Conservation (phyloP, 768 basidiomycete species). For the Megacollybia marginata region DNA sequence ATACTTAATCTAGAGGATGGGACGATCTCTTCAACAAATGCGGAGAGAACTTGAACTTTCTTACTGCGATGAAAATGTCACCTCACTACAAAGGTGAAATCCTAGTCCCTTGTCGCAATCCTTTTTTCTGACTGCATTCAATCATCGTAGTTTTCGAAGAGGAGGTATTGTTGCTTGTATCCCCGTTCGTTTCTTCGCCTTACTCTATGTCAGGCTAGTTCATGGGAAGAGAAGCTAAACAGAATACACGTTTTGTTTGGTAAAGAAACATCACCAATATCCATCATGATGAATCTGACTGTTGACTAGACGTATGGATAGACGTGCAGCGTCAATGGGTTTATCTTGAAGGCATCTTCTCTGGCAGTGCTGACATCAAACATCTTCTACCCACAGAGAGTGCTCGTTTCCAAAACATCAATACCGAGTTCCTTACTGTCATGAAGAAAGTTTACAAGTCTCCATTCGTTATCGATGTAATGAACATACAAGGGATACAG, state of each 20-base stretch:
- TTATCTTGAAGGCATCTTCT: constrained; percentile 98
- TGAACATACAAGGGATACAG: constrained; percentile 94
- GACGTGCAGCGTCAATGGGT: constrained; percentile 99
- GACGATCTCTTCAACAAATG: constrained; percentile 97
- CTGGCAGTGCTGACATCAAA: constrained; percentile 99
- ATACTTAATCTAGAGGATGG: constrained; percentile 63
- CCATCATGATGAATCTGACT: background rate
- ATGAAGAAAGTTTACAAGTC: constrained; percentile 99
- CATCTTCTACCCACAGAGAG: constrained; percentile 96
- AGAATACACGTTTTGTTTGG: constrained; percentile 95
- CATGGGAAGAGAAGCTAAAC: constrained; percentile 97
- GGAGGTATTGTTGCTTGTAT: constrained; percentile 41
- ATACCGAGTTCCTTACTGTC: constrained; percentile 92
- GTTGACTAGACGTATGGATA: constrained; percentile 84
- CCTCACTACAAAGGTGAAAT: constrained; percentile 90
- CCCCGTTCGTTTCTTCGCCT: constrained; percentile 4
- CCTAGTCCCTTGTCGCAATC: background rate
- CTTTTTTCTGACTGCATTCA: constrained; percentile 6
- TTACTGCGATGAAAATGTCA: constrained; percentile 95
- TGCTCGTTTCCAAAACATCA: constrained; percentile 97
- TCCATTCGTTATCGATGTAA: constrained; percentile 92
- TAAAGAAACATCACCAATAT: constrained; percentile 16
- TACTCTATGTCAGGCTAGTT: constrained; percentile 47
- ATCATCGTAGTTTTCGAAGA: constrained; percentile 70
- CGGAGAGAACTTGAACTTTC: constrained; percentile 92